Base-by-base conservation (phyloP, 371 early-diverging fungal genomes). In the Lichtheimia hyalospora region DNA sequence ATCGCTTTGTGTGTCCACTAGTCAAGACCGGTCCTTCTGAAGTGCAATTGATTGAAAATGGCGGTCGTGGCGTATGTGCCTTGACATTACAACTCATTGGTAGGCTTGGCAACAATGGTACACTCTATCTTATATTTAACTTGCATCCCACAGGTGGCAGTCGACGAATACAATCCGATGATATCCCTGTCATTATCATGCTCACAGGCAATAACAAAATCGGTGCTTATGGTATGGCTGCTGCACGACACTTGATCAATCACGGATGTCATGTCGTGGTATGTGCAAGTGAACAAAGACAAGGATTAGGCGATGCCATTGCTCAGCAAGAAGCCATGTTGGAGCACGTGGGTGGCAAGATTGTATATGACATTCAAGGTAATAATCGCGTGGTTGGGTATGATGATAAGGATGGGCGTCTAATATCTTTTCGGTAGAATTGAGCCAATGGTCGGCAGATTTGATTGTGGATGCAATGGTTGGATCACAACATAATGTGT, bases 11-110 rank as follows among this genome's bases (percentile, higher is more conserved):
- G 2, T 24, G 16, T 44, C 1, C 82, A 64, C 61, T 74, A 0
- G 54, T 54, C 5, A 84, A 85, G 44, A 86, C 83, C 39, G 90
- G 89, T 6, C 82, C 85, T 15, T 78, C 77, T 52, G 85, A 86
- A 20, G 85, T 82, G 34, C 88, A 86, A 55, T 73, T 90, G 79
- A 77, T 89, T 57, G 93, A 92, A 66, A 92, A 92, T 70, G 92
- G 87, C 10, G 94, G 92, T 2, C 77, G 91, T 20, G 84, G 91
- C n/a, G 75, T 84, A 3, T 83, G 89, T 21, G 76, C 85, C 76
- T 67, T 91, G 71, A 82, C 80, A 27, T 68, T 91, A 24, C 87
- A 90, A 54, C 79, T 83, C 15, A 61, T 91, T 5, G 88, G 78
- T 73, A 67, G 23, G 41, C 21, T 1, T 46, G 46, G 46, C 13